phyloP scores from a whole-genome alignment of 1,284 basidiomycete species.

The Termitomyces sp. region DNA sequence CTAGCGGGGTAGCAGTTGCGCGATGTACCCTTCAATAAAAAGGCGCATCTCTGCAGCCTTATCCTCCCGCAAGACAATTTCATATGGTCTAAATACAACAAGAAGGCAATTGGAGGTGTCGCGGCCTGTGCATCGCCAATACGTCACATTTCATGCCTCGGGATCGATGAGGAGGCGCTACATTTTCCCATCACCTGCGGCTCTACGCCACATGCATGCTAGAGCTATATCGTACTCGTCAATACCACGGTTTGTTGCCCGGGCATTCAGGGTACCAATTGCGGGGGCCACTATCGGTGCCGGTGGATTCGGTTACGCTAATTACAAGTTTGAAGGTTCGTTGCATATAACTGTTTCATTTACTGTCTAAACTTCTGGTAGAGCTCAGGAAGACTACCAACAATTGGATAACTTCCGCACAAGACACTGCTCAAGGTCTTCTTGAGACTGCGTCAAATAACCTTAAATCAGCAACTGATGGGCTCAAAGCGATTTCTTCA shows the following conservation, averaged over 20 bases:
- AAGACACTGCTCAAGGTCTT: conserved; percentile 63
- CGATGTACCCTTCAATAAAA: conserved; percentile 42
- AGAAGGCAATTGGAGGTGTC: conserved; percentile 28
- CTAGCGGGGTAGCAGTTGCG: conserved; percentile 1
- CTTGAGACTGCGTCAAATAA: conserved; percentile 65
- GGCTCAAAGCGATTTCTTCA: conserved; percentile 53
- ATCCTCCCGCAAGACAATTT: conserved; percentile 41
- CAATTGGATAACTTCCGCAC: conserved; percentile 60
- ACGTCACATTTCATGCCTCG: conserved; percentile 50
- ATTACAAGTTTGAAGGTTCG: conserved; percentile 90
- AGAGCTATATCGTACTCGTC: conserved; percentile 80
- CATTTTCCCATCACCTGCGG: conserved; percentile 33
- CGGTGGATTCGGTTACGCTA: conserved; percentile 87
- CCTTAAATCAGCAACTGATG: conserved; percentile 62
- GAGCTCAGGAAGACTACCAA: conserved; percentile 66
- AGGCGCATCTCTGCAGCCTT: conserved; percentile 34
- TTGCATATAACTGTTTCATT: conserved; percentile 7
- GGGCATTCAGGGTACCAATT: conserved; percentile 81
- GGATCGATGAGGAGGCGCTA: conserved; percentile 43
- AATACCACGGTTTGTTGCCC: conserved; percentile 76
- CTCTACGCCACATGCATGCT: conserved; percentile 60
- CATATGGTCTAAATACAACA: conserved; percentile 44
- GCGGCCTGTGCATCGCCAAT: conserved; percentile 48
- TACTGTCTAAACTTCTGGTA: conserved; percentile 24
- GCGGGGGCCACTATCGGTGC: conserved; percentile 84